Percentiles rank a stretch among this genome's conserved stretches.
These are phyloP conservation scores for Oxyria digyna DNA, from an alignment of 148 eudicot species.

Conservation along the genomic window DNA sequence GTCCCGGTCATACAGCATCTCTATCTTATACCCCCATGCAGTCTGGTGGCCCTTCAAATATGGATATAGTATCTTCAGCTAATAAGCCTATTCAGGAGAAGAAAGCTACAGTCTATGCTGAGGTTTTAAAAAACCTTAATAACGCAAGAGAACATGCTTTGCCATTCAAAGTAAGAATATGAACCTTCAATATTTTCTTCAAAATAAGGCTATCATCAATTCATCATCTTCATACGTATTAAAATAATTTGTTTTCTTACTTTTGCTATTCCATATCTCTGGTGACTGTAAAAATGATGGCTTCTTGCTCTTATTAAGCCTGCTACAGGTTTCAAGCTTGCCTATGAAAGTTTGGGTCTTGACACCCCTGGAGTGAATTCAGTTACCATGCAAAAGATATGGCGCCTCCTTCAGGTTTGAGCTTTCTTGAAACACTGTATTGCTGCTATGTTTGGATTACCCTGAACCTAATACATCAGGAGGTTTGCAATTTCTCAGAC, in stretches of 20 bases:
- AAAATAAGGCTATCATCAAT: neutral
- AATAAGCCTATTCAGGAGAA: constrained; percentile 60
- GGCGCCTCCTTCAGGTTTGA: constrained; percentile 81
- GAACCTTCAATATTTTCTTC: neutral
- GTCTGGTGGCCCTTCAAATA: constrained; percentile 43
- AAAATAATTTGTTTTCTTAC: neutral
- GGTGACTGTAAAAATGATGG: neutral
- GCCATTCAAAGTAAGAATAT: constrained; percentile 56
- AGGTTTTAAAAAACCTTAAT: constrained; percentile 61
- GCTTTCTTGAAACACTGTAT: neutral
- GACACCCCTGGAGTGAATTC: constrained; percentile 68
- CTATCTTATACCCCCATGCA: constrained; percentile 41
- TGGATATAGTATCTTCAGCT: constrained; percentile 51
- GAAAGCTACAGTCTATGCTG: constrained; percentile 73
- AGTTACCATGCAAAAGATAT: constrained; percentile 83
- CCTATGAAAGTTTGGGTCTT: constrained; percentile 59
- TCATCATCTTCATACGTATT: neutral
- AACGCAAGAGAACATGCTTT: constrained; percentile 64
- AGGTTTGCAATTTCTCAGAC: constrained; percentile 26
- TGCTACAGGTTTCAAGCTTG: constrained; percentile 73
- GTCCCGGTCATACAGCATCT: constrained; percentile 47
- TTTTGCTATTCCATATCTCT: neutral
- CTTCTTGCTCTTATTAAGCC: constrained; percentile 35
- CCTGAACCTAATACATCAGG: neutral
- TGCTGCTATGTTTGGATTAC: neutral